Conservation (phyloP, 2,329 filamentous ascomycete species). For the Ilyonectria destructans region DNA sequence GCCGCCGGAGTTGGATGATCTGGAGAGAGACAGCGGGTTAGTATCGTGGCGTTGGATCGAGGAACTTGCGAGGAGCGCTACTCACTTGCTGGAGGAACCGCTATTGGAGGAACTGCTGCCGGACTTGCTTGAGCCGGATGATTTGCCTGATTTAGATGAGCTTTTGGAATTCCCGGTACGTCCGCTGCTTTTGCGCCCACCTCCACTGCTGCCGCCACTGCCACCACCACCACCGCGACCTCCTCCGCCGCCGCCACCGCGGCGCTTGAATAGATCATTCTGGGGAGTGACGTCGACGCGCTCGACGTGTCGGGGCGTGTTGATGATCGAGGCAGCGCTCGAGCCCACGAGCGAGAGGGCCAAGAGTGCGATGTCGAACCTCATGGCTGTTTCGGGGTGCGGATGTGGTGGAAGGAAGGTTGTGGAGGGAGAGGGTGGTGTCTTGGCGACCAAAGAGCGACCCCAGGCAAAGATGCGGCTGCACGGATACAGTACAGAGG, state of each 20-base stretch:
- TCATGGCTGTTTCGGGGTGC: constrained; percentile 49
- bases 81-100: constrained; percentile 28
- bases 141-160: constrained; percentile 34
- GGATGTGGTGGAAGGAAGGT: background rate
- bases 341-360: constrained; percentile 51
- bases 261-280: constrained; percentile 72
- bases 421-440: constrained; percentile 2
- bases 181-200: constrained; percentile 45
- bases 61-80: background rate
- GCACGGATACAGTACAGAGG: background rate
- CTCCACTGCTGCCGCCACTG: constrained; percentile 53
- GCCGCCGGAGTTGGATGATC: constrained; percentile 61
- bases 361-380: constrained; percentile 50
- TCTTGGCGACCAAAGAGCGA: constrained; percentile 7
- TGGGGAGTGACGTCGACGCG: constrained; percentile 45
- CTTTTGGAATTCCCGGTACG: constrained; percentile 44
- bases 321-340: constrained; percentile 46
- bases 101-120: constrained; percentile 9
- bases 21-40: constrained; percentile 9
- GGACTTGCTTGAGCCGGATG: constrained; percentile 28
- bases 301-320: constrained; percentile 44
- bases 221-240: constrained; percentile 58
- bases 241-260: constrained; percentile 72
- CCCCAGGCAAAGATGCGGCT: background rate
- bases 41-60: background rate